phyloP scores from a whole-genome alignment of 345 rosid genomes.

The Eucalyptus decipiens region DNA sequence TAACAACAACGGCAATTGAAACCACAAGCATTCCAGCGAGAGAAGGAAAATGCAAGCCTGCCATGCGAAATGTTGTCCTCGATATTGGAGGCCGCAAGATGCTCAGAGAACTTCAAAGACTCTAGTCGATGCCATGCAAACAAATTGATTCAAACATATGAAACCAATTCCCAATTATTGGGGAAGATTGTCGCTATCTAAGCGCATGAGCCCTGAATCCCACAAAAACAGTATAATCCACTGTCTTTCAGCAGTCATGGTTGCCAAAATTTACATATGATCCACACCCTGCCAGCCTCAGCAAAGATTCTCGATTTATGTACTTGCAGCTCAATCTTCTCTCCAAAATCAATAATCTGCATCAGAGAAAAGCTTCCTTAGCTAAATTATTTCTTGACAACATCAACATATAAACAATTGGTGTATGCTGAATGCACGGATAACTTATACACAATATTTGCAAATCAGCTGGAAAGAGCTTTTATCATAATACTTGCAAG shows the following conservation, averaged over 20 bases:
- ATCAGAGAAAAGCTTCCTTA: background rate
- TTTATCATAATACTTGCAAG: background rate
- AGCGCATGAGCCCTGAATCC: background rate
- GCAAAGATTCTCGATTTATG: slow-evolving; percentile 95
- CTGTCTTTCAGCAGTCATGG: background rate
- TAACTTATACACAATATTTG: background rate
- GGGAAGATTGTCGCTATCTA: background rate
- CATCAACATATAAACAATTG: slow-evolving; percentile 1
- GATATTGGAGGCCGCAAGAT: background rate
- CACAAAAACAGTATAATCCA: background rate
- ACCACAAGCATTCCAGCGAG: background rate
- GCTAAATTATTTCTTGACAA: background rate
- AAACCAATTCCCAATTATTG: background rate
- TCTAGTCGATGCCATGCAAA: background rate
- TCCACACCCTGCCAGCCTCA: slow-evolving; percentile 38
- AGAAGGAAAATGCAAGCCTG: background rate
- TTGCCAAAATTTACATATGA: background rate
- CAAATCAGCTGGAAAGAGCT: background rate
- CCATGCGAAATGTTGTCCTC: background rate
- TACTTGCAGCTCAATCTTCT: slow-evolving; percentile 93
- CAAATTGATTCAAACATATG: background rate
- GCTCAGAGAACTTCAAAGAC: background rate
- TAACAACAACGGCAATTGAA: background rate
- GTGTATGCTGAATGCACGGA: background rate
- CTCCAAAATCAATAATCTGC: slow-evolving; percentile 91